These are phyloP conservation scores for Fusarium heterosporum DNA, from an alignment of 2,329 filamentous ascomycete species.

Conservation along the genomic window DNA sequence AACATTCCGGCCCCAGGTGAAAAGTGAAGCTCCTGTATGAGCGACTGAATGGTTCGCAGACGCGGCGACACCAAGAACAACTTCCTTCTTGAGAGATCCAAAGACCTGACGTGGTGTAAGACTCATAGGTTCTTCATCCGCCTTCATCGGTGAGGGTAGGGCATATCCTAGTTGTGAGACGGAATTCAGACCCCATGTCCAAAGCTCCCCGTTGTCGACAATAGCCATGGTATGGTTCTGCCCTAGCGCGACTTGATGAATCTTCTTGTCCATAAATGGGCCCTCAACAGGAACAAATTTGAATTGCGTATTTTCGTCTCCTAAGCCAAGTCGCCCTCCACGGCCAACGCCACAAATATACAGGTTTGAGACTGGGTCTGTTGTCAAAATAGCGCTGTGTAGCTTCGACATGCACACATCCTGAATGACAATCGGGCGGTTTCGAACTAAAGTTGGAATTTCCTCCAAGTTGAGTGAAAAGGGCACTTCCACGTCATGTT, in stretches of 20 bases:
- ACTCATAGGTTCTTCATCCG: conserved; percentile 87
- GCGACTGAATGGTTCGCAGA: conserved; percentile 93
- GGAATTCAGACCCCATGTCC: conserved; percentile 92
- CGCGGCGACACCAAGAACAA: conserved; percentile 83
- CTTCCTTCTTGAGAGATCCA: conserved; percentile 88
- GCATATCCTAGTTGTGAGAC: conserved; percentile 88
- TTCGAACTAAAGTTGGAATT: conserved; percentile 78
- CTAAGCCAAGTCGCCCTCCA: conserved; percentile 87
- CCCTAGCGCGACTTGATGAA: conserved; percentile 83
- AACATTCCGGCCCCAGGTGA: conserved; percentile 94
- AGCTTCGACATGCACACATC: conserved; percentile 91
- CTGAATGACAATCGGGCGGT: conserved; percentile 78
- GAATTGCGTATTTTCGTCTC: conserved; percentile 90
- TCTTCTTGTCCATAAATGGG: conserved; percentile 78
- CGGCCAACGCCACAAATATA: conserved; percentile 94
- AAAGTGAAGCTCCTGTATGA: conserved; percentile 83
- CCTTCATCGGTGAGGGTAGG: conserved; percentile 72
- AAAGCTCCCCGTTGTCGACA: conserved; percentile 87
- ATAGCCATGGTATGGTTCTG: conserved; percentile 92
- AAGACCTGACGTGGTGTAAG: conserved; percentile 88
- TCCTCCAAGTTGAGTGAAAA: conserved; percentile 56
- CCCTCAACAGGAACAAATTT: conserved; percentile 85
- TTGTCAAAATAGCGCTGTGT: conserved; percentile 88
- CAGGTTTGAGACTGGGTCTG: conserved; percentile 88
- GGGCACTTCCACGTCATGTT: conserved; percentile 53